These are phyloP conservation scores for Fraxinus platypoda DNA, from an alignment of 305 asterid genomes.

Conservation along the genomic window DNA sequence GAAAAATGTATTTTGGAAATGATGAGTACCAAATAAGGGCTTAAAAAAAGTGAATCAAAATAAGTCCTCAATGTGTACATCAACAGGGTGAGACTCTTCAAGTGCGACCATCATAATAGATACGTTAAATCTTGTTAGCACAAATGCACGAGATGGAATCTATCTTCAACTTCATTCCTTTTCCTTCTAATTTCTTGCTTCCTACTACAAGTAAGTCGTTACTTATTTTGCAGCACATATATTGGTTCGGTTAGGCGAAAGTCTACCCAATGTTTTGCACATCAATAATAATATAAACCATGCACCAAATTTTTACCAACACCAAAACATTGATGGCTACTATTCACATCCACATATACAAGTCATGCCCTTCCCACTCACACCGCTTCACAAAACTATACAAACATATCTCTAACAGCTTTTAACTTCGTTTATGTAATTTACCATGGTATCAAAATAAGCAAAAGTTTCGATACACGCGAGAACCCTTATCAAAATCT, in stretches of 20 bases:
- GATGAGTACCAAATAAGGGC: too few relatives aligned
- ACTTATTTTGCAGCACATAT: not conserved
- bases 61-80: not conserved
- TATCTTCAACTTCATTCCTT: not conserved
- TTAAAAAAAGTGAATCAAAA: too few relatives aligned
- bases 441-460: not conserved
- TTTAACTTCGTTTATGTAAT: not conserved
- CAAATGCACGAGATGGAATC: too few relatives aligned
- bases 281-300: not conserved
- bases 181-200: not conserved
- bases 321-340: conserved; percentile 37
- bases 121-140: not conserved
- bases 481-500: not conserved
- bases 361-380: conserved; percentile 54
- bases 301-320: not conserved
- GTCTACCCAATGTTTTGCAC: not conserved
- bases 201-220: not conserved
- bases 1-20: too few relatives aligned
- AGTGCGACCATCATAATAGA: too few relatives aligned
- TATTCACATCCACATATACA: conserved; percentile 42
- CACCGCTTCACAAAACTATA: conserved; percentile 10
- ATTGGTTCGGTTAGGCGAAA: not conserved
- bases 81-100: not conserved
- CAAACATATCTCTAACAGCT: not conserved
- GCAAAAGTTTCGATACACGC: not conserved